Evolutionary conservation across 805 yeast species (phyloP).

Genomic region (Pichia sporocuriosa): DNA sequence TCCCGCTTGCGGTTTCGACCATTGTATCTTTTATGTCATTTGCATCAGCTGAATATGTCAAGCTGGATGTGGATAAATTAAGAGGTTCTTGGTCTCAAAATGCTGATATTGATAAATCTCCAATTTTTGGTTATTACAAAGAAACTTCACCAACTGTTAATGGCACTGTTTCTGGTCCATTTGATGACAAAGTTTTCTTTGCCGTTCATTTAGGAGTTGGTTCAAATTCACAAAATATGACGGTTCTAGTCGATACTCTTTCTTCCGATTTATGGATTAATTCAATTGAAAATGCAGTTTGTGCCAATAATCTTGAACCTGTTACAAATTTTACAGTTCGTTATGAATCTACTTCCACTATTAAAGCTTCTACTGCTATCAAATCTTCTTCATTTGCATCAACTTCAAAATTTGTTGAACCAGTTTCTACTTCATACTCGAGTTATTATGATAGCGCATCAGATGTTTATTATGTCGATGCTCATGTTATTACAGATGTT

Average conservation of each 20-base stretch:
- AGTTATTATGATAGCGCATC: constrained; percentile 11
- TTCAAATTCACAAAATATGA: constrained; percentile 43
- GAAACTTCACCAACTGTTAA: neutral
- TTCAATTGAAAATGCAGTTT: constrained; percentile 7
- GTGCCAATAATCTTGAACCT: constrained; percentile 1
- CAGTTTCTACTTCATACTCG: neutral
- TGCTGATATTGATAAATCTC: constrained; percentile 7
- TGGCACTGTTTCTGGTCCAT: constrained; percentile 8
- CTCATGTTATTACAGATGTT: constrained; percentile 7
- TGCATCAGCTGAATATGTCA: constrained; percentile 7
- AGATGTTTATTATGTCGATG: constrained; percentile 10
- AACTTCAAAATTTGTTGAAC: neutral
- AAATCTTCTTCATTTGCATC: neutral
- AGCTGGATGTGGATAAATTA: constrained; percentile 8
- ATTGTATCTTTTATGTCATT: constrained; percentile 1
- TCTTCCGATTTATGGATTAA: constrained; percentile 62
- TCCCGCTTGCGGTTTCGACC: neutral
- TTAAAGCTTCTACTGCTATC: neutral
- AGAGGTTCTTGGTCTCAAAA: constrained; percentile 12
- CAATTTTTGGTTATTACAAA: constrained; percentile 8
- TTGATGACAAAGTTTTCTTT: constrained; percentile 33
- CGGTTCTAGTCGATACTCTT: constrained; percentile 57
- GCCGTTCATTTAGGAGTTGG: constrained; percentile 43
- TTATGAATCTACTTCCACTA: neutral
- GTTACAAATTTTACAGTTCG: constrained; percentile 6